These are phyloP conservation scores for Aspergillus taichungensis DNA, from an alignment of 495 filamentous ascomycete species.

Conservation along the genomic window DNA sequence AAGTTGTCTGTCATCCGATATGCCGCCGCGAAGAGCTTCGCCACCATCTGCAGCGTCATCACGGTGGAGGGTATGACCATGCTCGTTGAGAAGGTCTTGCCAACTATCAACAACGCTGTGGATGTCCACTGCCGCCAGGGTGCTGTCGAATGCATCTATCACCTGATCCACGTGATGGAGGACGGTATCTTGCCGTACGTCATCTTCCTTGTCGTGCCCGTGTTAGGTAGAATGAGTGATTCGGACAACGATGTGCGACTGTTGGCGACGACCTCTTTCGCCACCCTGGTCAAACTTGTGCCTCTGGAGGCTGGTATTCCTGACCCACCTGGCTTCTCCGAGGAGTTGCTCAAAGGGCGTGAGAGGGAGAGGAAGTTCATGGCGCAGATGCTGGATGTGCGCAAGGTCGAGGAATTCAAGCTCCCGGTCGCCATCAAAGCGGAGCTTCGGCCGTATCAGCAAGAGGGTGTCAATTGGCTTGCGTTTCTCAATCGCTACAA, in stretches of 20 bases:
- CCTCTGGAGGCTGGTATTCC: conserved; percentile 97
- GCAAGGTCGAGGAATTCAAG: conserved; percentile 88
- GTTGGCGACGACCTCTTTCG: conserved; percentile 93
- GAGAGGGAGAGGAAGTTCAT: conserved; percentile 95
- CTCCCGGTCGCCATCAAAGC: conserved; percentile 97
- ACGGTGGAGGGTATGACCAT: conserved; percentile 92
- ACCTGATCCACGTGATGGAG: conserved; percentile 96
- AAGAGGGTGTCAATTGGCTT: conserved; percentile 98
- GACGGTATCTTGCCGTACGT: conserved; percentile 94
- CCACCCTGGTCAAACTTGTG: conserved; percentile 94
- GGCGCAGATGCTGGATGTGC: conserved; percentile 86
- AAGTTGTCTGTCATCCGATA: conserved; percentile 86
- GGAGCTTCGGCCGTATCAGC: conserved; percentile 89
- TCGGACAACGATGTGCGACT: conserved; percentile 91
- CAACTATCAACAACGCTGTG: conserved; percentile 77
- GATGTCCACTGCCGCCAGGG: conserved; percentile 86
- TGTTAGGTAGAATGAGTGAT: conserved; percentile 97
- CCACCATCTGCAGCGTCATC: conserved; percentile 93
- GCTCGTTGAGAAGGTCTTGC: conserved; percentile 85
- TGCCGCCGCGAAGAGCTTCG: conserved; percentile 93
- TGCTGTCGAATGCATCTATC: conserved; percentile 87
- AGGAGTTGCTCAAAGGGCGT: conserved; percentile 77
- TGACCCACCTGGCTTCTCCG: conserved; percentile 86
- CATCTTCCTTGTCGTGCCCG: conserved; percentile 97
- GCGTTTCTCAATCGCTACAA: conserved; percentile 97